Conservation (phyloP, 179 eudicot genomes). For the Silene noctiflora region DNA sequence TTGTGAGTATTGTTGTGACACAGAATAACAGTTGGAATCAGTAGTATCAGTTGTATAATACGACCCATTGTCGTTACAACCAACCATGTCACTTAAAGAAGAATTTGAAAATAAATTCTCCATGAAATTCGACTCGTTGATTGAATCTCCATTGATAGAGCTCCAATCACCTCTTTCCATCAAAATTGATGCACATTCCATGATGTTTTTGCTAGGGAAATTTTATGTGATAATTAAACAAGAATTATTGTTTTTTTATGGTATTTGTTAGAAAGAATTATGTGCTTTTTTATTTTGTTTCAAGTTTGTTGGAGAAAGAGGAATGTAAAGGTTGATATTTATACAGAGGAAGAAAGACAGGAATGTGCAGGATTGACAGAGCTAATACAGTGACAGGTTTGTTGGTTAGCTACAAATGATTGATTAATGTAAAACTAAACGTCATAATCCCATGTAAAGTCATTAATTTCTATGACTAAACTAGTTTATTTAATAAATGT, state of each 20-base stretch:
- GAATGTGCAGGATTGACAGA: constrained; percentile 24
- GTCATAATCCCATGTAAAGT: constrained; percentile 15
- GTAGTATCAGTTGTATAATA: constrained; percentile 22
- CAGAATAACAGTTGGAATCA: constrained; percentile 29
- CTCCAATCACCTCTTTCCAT: constrained; percentile 55
- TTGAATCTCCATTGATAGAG: constrained; percentile 39
- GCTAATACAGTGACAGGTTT: constrained; percentile 17
- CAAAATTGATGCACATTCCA: constrained; percentile 30
- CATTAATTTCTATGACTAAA: too few relatives aligned
- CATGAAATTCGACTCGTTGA: constrained; percentile 57
- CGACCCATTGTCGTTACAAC: background rate
- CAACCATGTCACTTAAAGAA: constrained; percentile 27
- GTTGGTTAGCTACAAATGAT: constrained; percentile 16
- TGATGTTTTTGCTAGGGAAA: background rate
- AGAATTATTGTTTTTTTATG: background rate
- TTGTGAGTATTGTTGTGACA: constrained; percentile 20
- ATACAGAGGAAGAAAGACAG: constrained; percentile 21
- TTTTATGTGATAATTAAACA: background rate
- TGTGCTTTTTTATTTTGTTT: background rate
- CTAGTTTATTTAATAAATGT: too few relatives aligned
- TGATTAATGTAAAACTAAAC: constrained; percentile 20
- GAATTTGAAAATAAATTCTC: constrained; percentile 52
- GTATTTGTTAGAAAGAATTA: background rate
- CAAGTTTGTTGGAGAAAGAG: background rate
- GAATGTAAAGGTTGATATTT: constrained; percentile 14